These are phyloP conservation scores for Colletotrichum liriopes DNA, from an alignment of 2,329 filamentous ascomycete genomes.

Conservation along the genomic window DNA sequence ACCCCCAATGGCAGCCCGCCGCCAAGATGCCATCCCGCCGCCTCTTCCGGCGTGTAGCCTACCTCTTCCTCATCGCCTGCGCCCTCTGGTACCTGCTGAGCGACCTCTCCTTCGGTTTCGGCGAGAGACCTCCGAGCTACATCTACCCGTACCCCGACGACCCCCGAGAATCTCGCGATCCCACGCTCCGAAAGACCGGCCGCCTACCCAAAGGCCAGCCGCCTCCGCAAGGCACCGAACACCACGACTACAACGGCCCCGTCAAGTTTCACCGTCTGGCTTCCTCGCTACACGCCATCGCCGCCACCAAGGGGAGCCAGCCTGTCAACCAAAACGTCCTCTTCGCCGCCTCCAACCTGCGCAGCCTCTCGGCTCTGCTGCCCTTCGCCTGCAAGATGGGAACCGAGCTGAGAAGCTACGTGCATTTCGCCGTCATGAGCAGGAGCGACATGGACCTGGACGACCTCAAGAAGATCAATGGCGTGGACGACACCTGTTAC, in stretches of 20 bases:
- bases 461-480: constrained; percentile 83
- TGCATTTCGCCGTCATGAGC: constrained; percentile 88
- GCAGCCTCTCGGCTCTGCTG: constrained; percentile 80
- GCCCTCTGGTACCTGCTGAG: constrained; percentile 76
- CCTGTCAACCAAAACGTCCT: constrained; percentile 79
- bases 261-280: constrained; percentile 79
- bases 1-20: constrained; percentile 57
- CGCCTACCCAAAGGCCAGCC: constrained; percentile 42
- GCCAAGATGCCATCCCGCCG: constrained; percentile 66
- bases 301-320: constrained; percentile 66
- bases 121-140: constrained; percentile 54
- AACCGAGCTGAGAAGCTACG: constrained; percentile 75
- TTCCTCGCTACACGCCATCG: constrained; percentile 72
- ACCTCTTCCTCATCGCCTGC: constrained; percentile 64
- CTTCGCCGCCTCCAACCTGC: constrained; percentile 83
- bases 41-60: constrained; percentile 66
- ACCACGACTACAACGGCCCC: constrained; percentile 74
- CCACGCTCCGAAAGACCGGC: constrained; percentile 17
- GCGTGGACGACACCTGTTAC: constrained; percentile 79
- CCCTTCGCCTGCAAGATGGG: constrained; percentile 93
- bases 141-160: constrained; percentile 49
- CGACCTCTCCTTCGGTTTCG: constrained; percentile 68
- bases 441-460: constrained; percentile 78
- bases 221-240: constrained; percentile 41
- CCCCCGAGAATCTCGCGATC: constrained; percentile 31